Conservation (phyloP, 306 rosid genomes). For the Parietaria judaica region DNA sequence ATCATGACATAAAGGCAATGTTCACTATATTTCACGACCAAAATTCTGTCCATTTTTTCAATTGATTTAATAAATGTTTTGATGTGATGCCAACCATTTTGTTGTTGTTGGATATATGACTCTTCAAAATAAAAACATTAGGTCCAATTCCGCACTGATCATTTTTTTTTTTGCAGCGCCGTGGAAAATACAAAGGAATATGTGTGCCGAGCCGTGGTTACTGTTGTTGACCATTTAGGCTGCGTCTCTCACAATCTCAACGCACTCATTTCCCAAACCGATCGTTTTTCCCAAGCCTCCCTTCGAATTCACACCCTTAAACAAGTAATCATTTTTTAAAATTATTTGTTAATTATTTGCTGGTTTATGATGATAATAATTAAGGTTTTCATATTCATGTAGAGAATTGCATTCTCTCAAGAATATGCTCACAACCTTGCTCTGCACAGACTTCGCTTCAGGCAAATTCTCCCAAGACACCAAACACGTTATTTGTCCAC, state of each 20-base stretch:
- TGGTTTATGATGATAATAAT: too few species aligned
- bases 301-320: slow-evolving; percentile 52
- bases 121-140: too few species aligned
- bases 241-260: slow-evolving; percentile 59
- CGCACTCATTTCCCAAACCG: slow-evolving; percentile 46
- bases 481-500: slow-evolving; percentile 45
- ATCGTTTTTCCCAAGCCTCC: slow-evolving; percentile 53
- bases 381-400: slow-evolving; percentile 16
- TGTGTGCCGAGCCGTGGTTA: slow-evolving; percentile 59
- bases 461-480: slow-evolving; percentile 45
- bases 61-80: not conserved
- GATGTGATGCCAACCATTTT: not conserved
- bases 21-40: too few species aligned
- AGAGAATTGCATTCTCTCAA: slow-evolving; percentile 59
- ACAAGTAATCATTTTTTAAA: slow-evolving; percentile 35
- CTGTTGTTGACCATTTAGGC: slow-evolving; percentile 87
- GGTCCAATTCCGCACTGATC: too few species aligned
- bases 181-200: slow-evolving; percentile 73
- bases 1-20: too few species aligned
- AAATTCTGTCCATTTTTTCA: too few species aligned
- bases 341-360: too few species aligned
- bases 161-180: slow-evolving; percentile 54
- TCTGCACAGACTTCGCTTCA: slow-evolving; percentile 43
- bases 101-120: too few species aligned
- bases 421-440: slow-evolving; percentile 60